phyloP scores from a whole-genome alignment of 495 filamentous ascomycete species.

The Lasiosphaeria hispida region DNA sequence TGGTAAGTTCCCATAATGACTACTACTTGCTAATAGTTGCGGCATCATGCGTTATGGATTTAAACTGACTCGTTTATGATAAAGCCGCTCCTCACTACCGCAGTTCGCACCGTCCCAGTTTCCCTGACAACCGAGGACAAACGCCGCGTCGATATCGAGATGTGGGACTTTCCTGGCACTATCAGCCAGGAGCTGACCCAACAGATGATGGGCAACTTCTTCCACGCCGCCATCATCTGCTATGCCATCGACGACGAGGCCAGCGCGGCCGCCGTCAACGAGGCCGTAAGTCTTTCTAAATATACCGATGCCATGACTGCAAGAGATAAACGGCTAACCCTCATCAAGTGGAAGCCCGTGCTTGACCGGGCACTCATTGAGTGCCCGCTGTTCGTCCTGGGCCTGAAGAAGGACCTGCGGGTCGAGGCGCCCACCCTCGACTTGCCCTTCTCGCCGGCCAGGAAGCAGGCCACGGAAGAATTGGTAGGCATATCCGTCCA shows the following conservation, averaged over 20 bases:
- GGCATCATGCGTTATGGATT: no score
- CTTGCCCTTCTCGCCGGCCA: no score
- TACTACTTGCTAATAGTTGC: no score
- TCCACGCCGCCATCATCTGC: slow-evolving; percentile 33
- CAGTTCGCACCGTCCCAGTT: not conserved
- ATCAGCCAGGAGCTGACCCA: not conserved
- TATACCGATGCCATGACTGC: no score
- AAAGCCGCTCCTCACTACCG: not conserved
- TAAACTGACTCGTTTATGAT: no score
- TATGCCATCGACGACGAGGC: slow-evolving; percentile 23
- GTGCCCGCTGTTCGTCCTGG: slow-evolving; percentile 25
- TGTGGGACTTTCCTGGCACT: slow-evolving; percentile 32
- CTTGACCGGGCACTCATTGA: slow-evolving; percentile 24
- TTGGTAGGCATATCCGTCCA: no score
- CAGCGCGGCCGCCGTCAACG: slow-evolving; percentile 11
- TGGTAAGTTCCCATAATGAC: no score
- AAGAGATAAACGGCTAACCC: not conserved
- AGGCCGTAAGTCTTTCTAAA: slow-evolving; percentile 13
- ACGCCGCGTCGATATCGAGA: slow-evolving; percentile 14
- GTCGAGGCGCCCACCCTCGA: not conserved
- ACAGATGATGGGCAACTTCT: slow-evolving; percentile 21
- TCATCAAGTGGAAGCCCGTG: slow-evolving; percentile 27
- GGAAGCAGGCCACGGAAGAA: no score
- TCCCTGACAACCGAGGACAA: not conserved
- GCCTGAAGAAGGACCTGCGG: slow-evolving; percentile 26